phyloP scores from a whole-genome alignment of 2,329 filamentous ascomycete species.

The Chaetomium sp. region DNA sequence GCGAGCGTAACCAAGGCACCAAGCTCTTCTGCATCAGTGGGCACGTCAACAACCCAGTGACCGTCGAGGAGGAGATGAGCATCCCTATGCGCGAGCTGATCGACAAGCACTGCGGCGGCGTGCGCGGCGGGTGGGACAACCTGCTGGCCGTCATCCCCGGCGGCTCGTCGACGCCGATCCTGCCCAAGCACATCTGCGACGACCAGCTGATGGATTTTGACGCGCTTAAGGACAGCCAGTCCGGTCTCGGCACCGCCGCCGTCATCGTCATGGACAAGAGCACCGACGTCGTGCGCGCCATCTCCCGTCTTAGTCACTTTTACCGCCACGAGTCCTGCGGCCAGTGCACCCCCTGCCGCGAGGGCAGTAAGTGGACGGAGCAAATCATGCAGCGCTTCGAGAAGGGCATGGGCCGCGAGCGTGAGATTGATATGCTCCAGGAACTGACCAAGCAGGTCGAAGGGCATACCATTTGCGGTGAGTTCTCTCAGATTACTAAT shows the following conservation, averaged over 20 bases:
- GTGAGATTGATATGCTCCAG: constrained; percentile 99
- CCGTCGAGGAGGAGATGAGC: constrained; percentile 99
- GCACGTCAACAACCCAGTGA: constrained; percentile 97
- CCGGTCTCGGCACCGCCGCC: constrained; percentile 91
- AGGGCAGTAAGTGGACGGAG: constrained; percentile 98
- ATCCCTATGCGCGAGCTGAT: constrained; percentile 94
- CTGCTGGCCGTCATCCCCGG: constrained; percentile 91
- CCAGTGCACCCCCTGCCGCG: constrained; percentile 98
- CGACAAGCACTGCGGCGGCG: constrained; percentile 96
- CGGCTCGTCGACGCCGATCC: constrained; percentile 91
- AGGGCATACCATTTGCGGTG: constrained; percentile 96
- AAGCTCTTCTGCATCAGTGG: constrained; percentile 99
- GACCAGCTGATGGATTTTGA: constrained; percentile 99
- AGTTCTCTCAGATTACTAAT: constrained; percentile 28
- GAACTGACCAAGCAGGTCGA: constrained; percentile 99
- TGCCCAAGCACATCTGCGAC: constrained; percentile 85
- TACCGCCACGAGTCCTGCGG: constrained; percentile 98
- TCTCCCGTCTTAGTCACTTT: constrained; percentile 88
- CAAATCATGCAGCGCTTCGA: constrained; percentile 98
- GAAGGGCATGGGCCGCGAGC: constrained; percentile 76
- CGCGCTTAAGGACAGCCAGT: constrained; percentile 94
- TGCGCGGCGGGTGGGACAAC: constrained; percentile 96
- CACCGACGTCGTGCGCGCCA: constrained; percentile 90
- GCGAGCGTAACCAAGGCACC: constrained; percentile 92
- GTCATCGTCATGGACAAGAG: constrained; percentile 99